Conservation (phyloP, 305 asterid genomes). For the Rubia balearica region DNA sequence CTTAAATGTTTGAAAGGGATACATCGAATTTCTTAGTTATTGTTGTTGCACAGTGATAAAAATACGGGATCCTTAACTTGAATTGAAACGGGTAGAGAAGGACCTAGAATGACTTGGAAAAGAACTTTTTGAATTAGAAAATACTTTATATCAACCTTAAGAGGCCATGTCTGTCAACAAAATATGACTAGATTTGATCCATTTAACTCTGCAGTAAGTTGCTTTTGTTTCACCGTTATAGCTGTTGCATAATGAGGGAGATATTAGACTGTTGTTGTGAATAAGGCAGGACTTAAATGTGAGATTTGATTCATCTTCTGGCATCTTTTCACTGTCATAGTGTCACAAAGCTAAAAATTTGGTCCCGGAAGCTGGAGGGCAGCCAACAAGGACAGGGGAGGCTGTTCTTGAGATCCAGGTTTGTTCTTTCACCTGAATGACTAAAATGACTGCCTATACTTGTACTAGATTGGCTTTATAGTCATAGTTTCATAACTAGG, state of each 20-base stretch:
- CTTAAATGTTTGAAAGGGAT: neutral
- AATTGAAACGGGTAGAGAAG: no score
- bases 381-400: constrained; percentile 96
- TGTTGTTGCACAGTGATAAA: neutral
- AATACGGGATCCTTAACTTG: no score
- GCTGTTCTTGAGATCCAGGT: constrained; percentile 99
- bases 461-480: neutral
- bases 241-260: constrained; percentile 7
- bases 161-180: neutral
- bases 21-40: neutral
- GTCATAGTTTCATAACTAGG: neutral
- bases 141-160: no score
- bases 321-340: constrained; percentile 34
- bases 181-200: neutral
- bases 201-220: neutral
- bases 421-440: constrained; percentile 19
- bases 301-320: constrained; percentile 12
- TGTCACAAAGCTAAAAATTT: constrained; percentile 98
- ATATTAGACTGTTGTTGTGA: neutral
- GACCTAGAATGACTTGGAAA: no score
- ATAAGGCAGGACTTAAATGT: constrained; percentile 22
- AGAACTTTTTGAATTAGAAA: no score
- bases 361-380: constrained; percentile 95
- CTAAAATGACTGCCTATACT: neutral
- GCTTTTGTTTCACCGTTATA: neutral